A percentile compares a stretch with the other conserved stretches of the same genome.
phyloP scores from a whole-genome alignment of 495 filamentous ascomycete species.

The Cercophora newfieldiana region DNA sequence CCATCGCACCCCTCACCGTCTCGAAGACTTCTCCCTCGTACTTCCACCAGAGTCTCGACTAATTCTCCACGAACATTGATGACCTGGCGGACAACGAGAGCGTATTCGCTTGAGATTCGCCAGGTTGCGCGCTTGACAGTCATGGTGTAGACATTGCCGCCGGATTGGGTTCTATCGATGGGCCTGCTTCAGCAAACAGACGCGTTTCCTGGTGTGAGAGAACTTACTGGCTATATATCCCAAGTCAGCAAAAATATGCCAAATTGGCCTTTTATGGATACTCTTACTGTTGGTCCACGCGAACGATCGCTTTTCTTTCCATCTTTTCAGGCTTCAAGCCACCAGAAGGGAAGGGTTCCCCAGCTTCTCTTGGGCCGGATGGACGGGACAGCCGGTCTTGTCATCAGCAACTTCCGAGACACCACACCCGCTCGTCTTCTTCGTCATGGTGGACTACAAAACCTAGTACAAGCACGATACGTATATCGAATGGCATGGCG shows the following conservation, averaged over 20 bases:
- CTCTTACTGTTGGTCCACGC: not conserved
- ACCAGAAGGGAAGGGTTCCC: not conserved
- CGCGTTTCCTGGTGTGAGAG: too few relatives aligned
- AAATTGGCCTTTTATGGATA: too few relatives aligned
- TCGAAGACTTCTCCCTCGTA: not conserved
- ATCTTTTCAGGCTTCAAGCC: not conserved
- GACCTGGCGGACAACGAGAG: not conserved
- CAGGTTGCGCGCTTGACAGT: not conserved
- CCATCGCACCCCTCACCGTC: too few relatives aligned
- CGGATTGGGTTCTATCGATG: not conserved
- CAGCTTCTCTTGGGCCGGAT: not conserved
- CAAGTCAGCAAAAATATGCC: too few relatives aligned
- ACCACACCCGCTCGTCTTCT: not conserved
- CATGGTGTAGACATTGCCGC: not conserved
- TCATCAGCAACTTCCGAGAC: not conserved
- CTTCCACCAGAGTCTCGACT: not conserved
- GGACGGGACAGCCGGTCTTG: not conserved
- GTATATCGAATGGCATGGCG: not conserved
- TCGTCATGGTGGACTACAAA: not conserved
- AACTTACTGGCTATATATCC: too few relatives aligned
- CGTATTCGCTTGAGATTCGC: not conserved
- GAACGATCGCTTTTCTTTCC: not conserved
- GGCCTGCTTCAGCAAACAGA: not conserved
- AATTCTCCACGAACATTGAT: not conserved
- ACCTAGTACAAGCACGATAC: not conserved